Evolutionary conservation across 352 stramenopile genomes (phyloP).

Genomic region (Globisporangium nodosum): DNA sequence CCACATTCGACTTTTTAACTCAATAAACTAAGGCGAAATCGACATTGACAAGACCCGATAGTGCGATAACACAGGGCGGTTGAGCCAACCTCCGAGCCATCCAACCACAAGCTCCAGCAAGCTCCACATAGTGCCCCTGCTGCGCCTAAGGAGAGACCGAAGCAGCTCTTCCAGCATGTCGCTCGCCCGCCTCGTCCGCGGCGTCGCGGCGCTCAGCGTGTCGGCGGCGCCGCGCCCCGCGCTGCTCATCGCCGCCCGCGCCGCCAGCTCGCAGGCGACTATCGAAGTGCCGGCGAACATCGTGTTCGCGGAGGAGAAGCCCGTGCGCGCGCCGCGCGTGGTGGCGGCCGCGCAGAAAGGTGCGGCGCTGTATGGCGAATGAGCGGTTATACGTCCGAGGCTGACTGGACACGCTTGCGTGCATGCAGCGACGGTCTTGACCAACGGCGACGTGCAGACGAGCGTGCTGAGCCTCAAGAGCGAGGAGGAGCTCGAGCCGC

Average conservation of each 20-base stretch:
- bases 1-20: not conserved
- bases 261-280: slow-evolving; percentile 22
- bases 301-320: slow-evolving; percentile 69
- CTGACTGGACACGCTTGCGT: too few species aligned
- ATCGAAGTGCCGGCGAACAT: slow-evolving; percentile 52
- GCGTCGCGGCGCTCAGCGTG: slow-evolving; percentile 38
- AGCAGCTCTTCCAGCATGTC: slow-evolving; percentile 8
- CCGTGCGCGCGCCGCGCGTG: slow-evolving; percentile 52
- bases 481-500: slow-evolving; percentile 28
- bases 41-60: too few species aligned
- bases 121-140: not conserved
- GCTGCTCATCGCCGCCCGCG: slow-evolving; percentile 18
- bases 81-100: not conserved
- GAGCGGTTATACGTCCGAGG: not conserved
- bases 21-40: not conserved
- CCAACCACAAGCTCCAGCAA: not conserved
- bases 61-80: too few species aligned
- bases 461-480: slow-evolving; percentile 57
- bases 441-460: slow-evolving; percentile 56
- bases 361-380: slow-evolving; percentile 5
- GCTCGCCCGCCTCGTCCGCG: slow-evolving; percentile 45
- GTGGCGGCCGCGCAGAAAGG: slow-evolving; percentile 52
- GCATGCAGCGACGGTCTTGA: slow-evolving; percentile 32
- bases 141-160: not conserved
- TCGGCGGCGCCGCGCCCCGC: slow-evolving; percentile 26